A percentile compares a stretch with the other conserved stretches of the same genome.
These are phyloP conservation scores for Blastomyces gilchristii DNA, from an alignment of 2,329 filamentous ascomycete genomes.

Conservation along the genomic window DNA sequence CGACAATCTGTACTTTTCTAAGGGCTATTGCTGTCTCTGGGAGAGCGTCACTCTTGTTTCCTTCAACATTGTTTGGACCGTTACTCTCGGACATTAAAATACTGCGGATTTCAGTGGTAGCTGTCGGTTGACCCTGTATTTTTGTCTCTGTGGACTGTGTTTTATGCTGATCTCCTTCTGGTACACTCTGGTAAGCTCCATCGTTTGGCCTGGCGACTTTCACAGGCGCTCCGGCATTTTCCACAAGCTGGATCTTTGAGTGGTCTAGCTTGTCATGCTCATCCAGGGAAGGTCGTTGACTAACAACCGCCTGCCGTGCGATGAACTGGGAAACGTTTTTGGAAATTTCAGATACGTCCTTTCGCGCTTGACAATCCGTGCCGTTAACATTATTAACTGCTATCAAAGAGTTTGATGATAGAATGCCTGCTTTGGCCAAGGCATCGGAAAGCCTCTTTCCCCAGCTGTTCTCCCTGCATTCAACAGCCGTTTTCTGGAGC, in stretches of 20 bases:
- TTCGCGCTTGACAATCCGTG: background rate
- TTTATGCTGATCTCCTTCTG: background rate
- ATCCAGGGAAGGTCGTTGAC: background rate
- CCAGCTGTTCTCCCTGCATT: background rate
- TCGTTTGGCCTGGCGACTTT: background rate
- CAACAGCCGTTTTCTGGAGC: background rate
- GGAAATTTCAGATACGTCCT: conserved; percentile 12
- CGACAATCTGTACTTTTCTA: conserved; percentile 8
- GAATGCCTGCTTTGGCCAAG: conserved; percentile 8
- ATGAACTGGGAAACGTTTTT: conserved; percentile 16
- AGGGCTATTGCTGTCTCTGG: background rate
- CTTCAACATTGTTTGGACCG: background rate
- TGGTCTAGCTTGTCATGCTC: background rate
- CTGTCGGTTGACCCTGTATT: background rate
- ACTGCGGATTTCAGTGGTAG: background rate
- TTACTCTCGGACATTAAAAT: background rate
- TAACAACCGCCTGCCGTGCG: conserved; percentile 8
- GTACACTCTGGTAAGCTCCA: background rate
- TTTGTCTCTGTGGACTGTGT: background rate
- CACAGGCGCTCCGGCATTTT: background rate
- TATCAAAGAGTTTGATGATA: background rate
- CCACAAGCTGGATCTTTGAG: background rate
- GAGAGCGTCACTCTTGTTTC: background rate
- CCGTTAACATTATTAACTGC: background rate
- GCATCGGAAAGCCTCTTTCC: conserved; percentile 9